phyloP scores from a whole-genome alignment of 2,329 filamentous ascomycete genomes.

The Cladosporium oxysporum region DNA sequence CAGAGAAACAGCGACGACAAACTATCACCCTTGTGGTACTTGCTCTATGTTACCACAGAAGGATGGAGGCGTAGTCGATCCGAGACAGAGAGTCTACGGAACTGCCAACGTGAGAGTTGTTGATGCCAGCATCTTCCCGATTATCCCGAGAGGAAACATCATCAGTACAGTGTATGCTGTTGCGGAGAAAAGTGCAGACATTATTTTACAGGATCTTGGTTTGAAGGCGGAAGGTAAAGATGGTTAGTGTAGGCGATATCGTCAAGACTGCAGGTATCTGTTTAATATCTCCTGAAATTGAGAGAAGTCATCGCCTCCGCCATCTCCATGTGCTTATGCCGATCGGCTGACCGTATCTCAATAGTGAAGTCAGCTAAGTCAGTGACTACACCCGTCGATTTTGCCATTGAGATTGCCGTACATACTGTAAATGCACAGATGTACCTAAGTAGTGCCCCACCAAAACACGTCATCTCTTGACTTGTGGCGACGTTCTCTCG shows the following conservation, averaged over 20 bases:
- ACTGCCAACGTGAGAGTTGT: constrained; percentile 40
- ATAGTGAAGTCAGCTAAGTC: background rate
- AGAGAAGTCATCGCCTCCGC: background rate
- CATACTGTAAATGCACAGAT: background rate
- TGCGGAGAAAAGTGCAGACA: constrained; percentile 37
- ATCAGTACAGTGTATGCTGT: constrained; percentile 34
- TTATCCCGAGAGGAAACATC: constrained; percentile 36
- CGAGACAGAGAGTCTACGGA: constrained; percentile 40
- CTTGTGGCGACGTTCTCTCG: background rate
- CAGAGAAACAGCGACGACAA: constrained; percentile 23
- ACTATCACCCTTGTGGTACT: constrained; percentile 46
- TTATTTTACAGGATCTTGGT: constrained; percentile 34
- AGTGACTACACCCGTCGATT: background rate
- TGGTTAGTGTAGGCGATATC: background rate
- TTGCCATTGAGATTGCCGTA: background rate
- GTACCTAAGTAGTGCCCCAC: background rate
- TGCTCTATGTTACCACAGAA: constrained; percentile 35
- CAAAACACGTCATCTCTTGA: background rate
- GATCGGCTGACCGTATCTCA: background rate
- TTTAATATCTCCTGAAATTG: background rate
- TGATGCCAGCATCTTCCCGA: constrained; percentile 39
- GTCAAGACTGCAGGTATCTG: no score
- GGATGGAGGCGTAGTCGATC: constrained; percentile 38
- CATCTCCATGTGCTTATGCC: background rate
- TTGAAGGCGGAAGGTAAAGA: background rate